Evolutionary conservation across 2,329 filamentous ascomycete genomes (phyloP).

Genomic region (Fusarium sacchari): DNA sequence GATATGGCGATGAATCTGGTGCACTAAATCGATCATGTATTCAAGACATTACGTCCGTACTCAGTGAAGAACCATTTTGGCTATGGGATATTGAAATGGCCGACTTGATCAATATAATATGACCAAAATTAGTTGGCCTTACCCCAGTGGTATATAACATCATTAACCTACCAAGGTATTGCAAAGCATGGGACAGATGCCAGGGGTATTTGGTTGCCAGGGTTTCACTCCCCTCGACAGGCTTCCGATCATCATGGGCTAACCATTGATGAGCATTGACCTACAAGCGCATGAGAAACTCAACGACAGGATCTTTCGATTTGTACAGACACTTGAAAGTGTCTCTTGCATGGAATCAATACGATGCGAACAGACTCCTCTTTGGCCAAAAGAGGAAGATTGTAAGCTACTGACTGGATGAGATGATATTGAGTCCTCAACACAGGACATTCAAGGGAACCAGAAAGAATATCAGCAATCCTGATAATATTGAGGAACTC

Average conservation of each 20-base stretch:
- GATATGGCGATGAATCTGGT: background rate
- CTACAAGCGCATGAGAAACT: background rate
- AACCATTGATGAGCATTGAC: background rate
- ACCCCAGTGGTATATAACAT: background rate
- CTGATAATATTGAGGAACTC: no score
- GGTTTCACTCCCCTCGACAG: background rate
- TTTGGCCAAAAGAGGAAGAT: no score
- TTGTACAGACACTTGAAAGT: no score
- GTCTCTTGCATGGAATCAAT: no score
- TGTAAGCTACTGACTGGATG: background rate
- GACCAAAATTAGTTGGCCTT: background rate
- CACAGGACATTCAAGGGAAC: no score
- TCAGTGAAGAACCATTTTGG: background rate
- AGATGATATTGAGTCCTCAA: no score
- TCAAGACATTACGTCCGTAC: no score
- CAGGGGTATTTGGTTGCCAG: no score
- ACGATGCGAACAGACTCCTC: no score
- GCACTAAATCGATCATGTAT: accelerated
- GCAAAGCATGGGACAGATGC: background rate
- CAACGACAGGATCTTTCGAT: background rate
- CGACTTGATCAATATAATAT: background rate
- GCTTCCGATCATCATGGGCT: background rate
- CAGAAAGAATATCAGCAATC: no score
- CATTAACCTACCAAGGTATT: background rate
- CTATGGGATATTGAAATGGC: background rate